Evolutionary conservation across 202 grass and related monocot genomes (phyloP), one percentile per base, ranked within the genome.

Genomic region (Miscanthus sacchariflorus): DNA sequence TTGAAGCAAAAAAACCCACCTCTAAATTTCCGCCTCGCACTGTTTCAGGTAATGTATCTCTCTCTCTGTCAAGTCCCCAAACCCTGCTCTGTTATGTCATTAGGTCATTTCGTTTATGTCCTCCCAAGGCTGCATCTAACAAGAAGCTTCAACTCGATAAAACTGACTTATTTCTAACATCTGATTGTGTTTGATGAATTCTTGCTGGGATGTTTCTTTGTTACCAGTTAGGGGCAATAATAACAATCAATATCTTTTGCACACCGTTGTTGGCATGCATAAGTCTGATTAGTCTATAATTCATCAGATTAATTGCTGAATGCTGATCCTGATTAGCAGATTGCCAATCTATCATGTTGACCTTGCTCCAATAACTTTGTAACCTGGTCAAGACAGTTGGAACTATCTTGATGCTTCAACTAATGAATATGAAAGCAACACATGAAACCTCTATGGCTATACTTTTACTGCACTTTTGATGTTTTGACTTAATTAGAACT

Each of bases 1-100:
- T 79, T 52, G 68, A 87, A 89, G 54, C 17, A 21, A 89, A 86
- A 48, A 79, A 68, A 52, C 3, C 25, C 30, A 70, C 9, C 21
- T 12, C 83, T 50, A 86, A 83, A 69, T 64, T 46, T 43, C 72
- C 46, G 42, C n/a, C 15, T 24, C 2, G 2, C 15, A 83, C n/a
- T 70, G 70, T 83, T 75, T 79, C 87, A 92, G 79, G 87, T 92
- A 30, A 9, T 84, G 21, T 24, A 67, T 39, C 5, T 83, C 77
- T 77, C 18, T 19, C 3, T 13, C 43, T 27, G 1, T 56, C 18
- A 59, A 77, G 25, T 68, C 65, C 6, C 46, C 56, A 15, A 46
- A 72, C 6, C 39, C 21, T n/a, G 59, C 14, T 80, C 30, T 35
- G 6, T 0, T 65, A 72, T 28, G 33, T 30, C 9, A 65, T 13